Percentiles rank a stretch among this genome's conserved stretches.
Evolutionary conservation across 371 early-diverging fungal genomes (phyloP).

Genomic region (Mortierella sp.): DNA sequence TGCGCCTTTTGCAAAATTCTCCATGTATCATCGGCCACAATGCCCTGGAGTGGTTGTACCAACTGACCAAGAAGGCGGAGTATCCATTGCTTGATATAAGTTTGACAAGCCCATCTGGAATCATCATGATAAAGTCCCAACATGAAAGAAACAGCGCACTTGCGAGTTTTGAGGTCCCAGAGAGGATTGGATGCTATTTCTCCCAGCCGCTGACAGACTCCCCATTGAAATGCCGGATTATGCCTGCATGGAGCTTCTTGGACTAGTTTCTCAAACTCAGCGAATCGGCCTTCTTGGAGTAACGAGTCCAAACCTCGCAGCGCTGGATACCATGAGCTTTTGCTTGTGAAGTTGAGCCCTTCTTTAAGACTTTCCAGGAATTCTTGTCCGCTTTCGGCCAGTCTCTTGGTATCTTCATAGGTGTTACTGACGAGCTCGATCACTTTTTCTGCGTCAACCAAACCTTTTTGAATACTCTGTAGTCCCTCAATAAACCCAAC

Average conservation of each 20-base stretch:
- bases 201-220: constrained; percentile 4
- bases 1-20: not conserved
- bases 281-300: too few species aligned
- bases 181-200: not conserved
- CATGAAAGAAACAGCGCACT: not conserved
- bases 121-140: constrained; percentile 4
- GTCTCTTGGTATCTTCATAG: not conserved
- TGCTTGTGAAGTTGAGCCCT: constrained; percentile 5
- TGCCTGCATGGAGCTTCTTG: constrained; percentile 5
- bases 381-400: not conserved
- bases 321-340: not conserved
- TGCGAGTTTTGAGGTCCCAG: not conserved
- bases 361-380: not conserved
- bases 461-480: too few species aligned
- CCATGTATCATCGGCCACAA: not conserved
- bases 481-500: not conserved
- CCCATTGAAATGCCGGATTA: constrained; percentile 1
- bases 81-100: constrained; percentile 1
- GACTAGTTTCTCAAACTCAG: constrained; percentile 1
- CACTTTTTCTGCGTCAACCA: not conserved
- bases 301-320: too few species aligned
- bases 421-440: not conserved
- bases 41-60: not conserved
- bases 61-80: not conserved
- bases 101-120: not conserved